These are phyloP conservation scores for Fusarium oxysporum DNA, from an alignment of 2,329 filamentous ascomycete species.

Conservation along the genomic window DNA sequence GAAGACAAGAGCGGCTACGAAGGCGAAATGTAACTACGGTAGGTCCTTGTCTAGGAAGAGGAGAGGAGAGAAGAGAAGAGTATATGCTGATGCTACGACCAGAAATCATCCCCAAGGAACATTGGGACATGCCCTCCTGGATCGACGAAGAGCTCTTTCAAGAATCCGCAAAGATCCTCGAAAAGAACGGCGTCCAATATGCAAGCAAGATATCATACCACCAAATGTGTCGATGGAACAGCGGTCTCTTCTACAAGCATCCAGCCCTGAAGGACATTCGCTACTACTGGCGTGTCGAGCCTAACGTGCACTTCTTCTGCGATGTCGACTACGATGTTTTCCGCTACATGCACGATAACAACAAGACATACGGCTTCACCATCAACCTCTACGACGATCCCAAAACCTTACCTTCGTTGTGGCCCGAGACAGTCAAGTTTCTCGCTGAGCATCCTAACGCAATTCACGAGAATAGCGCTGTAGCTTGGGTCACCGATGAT, in stretches of 20 bases:
- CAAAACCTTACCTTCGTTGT: conserved; percentile 85
- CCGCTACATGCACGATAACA: conserved; percentile 96
- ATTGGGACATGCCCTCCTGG: conserved; percentile 93
- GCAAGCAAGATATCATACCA: conserved; percentile 91
- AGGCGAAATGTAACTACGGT: conserved; percentile 90
- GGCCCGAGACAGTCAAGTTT: conserved; percentile 97
- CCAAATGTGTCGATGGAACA: conserved; percentile 99
- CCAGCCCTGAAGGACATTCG: conserved; percentile 83
- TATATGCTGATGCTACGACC: conserved; percentile 23
- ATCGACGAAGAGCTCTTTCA: conserved; percentile 88
- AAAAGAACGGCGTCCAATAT: conserved; percentile 91
- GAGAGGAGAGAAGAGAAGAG: not conserved
- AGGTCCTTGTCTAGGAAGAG: conserved; percentile 43
- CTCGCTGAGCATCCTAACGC: conserved; percentile 85
- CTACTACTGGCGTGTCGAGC: conserved; percentile 99
- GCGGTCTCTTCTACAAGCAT: conserved; percentile 97
- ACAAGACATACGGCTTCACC: conserved; percentile 99
- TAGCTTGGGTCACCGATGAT: conserved; percentile 87
- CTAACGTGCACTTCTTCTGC: conserved; percentile 99
- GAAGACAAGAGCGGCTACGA: conserved; percentile 82
- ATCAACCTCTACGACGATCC: conserved; percentile 97
- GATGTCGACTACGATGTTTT: conserved; percentile 99
- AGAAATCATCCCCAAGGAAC: conserved; percentile 93
- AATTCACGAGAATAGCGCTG: conserved; percentile 84
- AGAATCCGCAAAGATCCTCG: conserved; percentile 84